phyloP scores from a whole-genome alignment of 1,139 yeast species.

The Debaryomyces subglobosus region DNA sequence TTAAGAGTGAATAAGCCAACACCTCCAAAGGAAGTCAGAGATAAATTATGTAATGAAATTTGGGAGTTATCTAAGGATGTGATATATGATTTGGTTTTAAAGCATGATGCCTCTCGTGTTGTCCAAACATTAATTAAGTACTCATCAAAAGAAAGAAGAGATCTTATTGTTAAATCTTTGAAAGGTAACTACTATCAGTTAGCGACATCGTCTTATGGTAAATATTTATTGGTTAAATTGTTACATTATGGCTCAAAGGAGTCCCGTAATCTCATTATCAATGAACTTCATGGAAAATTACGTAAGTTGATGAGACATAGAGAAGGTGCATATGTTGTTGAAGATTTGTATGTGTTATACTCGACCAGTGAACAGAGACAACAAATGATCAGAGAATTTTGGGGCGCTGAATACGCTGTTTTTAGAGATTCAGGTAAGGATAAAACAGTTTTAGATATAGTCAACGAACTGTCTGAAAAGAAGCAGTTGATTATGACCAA shows the following conservation, averaged over 20 bases:
- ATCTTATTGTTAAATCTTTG: conserved; percentile 65
- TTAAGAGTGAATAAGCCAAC: conserved; percentile 86
- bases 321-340: conserved; percentile 99
- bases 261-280: conserved; percentile 71
- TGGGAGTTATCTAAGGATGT: conserved; percentile 82
- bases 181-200: conserved; percentile 78
- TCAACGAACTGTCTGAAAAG: conserved; percentile 78
- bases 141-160: conserved; percentile 79
- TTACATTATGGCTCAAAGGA: conserved; percentile 90
- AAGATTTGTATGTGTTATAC: conserved; percentile 86
- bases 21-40: conserved; percentile 75
- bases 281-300: conserved; percentile 87
- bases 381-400: conserved; percentile 92
- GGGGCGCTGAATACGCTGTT: conserved; percentile 96
- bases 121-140: conserved; percentile 92
- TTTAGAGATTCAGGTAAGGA: conserved; percentile 77
- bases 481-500: conserved; percentile 75
- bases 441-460: conserved; percentile 65
- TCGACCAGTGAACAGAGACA: conserved; percentile 81
- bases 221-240: conserved; percentile 83
- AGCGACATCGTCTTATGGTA: conserved; percentile 93
- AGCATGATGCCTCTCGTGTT: conserved; percentile 96
- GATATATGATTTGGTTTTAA: conserved; percentile 81
- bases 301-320: conserved; percentile 93
- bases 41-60: conserved; percentile 77